Conservation (phyloP, 2,329 filamentous ascomycete species). For the Ophiostoma australiae region DNA sequence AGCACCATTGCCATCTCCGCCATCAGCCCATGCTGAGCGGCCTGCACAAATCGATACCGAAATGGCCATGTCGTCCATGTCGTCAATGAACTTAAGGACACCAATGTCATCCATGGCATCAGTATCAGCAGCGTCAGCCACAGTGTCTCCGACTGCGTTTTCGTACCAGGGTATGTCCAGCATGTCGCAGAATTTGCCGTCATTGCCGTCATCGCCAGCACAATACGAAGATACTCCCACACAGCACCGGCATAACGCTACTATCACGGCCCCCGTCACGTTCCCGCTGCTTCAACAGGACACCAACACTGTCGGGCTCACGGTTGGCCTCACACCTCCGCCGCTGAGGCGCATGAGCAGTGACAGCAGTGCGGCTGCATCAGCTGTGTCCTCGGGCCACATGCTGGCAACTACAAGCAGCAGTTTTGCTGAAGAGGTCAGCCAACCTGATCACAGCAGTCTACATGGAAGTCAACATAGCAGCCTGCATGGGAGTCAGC, state of each 20-base stretch:
- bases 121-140: background rate
- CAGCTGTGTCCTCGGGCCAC: constrained; percentile 10
- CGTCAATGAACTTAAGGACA: background rate
- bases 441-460: constrained; percentile 8
- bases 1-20: background rate
- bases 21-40: background rate
- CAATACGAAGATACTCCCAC: background rate
- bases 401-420: background rate
- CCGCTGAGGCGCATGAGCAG: constrained; percentile 11
- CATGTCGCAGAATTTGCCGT: constrained; percentile 8
- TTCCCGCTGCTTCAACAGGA: constrained; percentile 21
- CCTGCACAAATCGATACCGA: constrained; percentile 9
- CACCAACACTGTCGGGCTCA: constrained; percentile 18
- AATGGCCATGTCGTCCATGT: constrained; percentile 13
- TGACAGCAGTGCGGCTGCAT: constrained; percentile 20
- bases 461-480: background rate
- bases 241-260: constrained; percentile 14
- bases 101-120: background rate
- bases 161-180: background rate
- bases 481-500: background rate
- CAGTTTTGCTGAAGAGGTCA: constrained; percentile 12
- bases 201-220: constrained; percentile 2
- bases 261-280: constrained; percentile 20
- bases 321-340: constrained; percentile 17
- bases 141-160: background rate